Evolutionary conservation across 2,329 filamentous ascomycete species (phyloP).

Genomic region (Epichloe coenophiala): DNA sequence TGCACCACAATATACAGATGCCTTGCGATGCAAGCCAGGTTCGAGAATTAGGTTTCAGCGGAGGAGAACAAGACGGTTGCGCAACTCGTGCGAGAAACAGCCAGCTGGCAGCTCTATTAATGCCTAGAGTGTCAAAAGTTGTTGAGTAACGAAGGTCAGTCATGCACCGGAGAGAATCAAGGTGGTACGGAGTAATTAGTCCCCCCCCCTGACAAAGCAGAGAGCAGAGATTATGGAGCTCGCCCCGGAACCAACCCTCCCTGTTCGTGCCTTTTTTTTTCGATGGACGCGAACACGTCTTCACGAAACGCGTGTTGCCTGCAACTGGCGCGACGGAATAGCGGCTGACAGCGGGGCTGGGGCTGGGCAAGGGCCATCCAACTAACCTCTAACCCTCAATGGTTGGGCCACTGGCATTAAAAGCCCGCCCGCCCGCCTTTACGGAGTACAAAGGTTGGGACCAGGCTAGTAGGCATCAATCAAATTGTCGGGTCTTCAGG

Average conservation of each 20-base stretch:
- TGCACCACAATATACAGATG: neutral
- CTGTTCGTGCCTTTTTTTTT: neutral
- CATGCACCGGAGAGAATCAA: neutral
- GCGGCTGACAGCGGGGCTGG: neutral
- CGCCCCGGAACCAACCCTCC: no score
- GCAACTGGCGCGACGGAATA: neutral
- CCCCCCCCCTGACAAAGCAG: neutral
- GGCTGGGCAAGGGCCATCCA: neutral
- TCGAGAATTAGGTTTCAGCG: neutral
- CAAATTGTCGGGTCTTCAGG: neutral
- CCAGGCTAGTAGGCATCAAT: no score
- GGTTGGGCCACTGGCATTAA: neutral
- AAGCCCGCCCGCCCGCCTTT: neutral
- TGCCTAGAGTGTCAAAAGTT: neutral
- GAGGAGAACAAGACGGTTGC: neutral
- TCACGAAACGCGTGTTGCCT: constrained; percentile 4
- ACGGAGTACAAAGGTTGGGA: neutral
- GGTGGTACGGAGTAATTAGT: neutral
- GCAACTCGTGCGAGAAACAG: neutral
- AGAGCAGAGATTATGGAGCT: neutral
- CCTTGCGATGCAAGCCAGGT: neutral
- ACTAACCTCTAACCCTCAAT: neutral
- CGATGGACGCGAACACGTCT: constrained; percentile 6
- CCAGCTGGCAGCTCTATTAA: neutral
- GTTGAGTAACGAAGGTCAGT: neutral